Evolutionary conservation across 257 asterid species (phyloP).

Genomic region (Solanum pimpinellifolium): DNA sequence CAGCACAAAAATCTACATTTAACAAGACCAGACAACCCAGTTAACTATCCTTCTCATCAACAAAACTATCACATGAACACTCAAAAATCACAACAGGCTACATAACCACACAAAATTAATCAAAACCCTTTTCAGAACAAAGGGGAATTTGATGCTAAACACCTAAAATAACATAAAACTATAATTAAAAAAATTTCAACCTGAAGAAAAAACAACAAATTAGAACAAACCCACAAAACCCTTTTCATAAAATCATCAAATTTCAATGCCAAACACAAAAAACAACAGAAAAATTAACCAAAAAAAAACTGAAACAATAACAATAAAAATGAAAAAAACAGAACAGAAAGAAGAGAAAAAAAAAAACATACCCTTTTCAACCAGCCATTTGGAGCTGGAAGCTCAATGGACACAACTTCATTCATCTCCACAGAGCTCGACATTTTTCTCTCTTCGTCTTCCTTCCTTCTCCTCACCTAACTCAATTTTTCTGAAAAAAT

Average conservation of each 20-base stretch:
- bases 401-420: constrained; percentile 22
- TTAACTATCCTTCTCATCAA: not conserved
- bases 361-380: constrained; percentile 13
- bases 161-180: not conserved
- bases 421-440: constrained; percentile 19
- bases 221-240: not conserved
- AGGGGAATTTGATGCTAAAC: not conserved
- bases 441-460: constrained; percentile 2
- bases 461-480: not conserved
- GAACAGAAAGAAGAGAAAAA: not conserved
- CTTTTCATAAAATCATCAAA: not conserved
- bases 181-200: not conserved
- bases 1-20: not conserved
- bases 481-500: not conserved
- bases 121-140: not conserved
- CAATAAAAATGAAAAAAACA: not conserved
- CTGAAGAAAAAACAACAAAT: not conserved
- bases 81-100: not conserved
- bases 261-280: not conserved
- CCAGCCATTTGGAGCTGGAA: constrained; percentile 37
- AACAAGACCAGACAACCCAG: not conserved
- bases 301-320: not conserved
- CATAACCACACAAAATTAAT: not conserved
- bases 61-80: not conserved
- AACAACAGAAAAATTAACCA: not conserved